These are phyloP conservation scores for Mycena polygramma DNA, from an alignment of 768 basidiomycete genomes.

Conservation along the genomic window DNA sequence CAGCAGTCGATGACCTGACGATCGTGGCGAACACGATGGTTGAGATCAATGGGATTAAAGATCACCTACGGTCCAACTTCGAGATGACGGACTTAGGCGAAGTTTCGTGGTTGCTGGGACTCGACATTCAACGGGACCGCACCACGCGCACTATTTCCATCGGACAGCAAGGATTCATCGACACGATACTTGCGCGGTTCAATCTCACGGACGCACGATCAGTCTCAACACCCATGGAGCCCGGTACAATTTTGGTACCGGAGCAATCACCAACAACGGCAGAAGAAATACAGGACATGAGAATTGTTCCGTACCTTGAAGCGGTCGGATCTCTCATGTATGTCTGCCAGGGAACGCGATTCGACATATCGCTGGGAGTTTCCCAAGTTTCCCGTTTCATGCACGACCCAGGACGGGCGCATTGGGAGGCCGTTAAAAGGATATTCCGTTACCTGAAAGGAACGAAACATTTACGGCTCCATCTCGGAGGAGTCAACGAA, in stretches of 20 bases:
- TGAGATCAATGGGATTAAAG: neutral
- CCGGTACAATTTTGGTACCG: too few relatives aligned
- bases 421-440: neutral
- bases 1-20: conserved; percentile 4
- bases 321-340: too few relatives aligned
- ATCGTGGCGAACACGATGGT: neutral
- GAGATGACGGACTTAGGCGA: neutral
- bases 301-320: too few relatives aligned
- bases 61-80: too few relatives aligned
- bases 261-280: too few relatives aligned
- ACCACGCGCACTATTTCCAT: neutral
- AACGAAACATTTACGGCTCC: neutral
- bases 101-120: neutral
- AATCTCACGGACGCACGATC: too few relatives aligned
- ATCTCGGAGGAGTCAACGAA: too few relatives aligned
- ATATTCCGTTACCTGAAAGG: neutral
- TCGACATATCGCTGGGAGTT: too few relatives aligned
- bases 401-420: too few relatives aligned
- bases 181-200: neutral
- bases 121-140: neutral
- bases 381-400: too few relatives aligned
- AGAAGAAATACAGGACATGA: neutral
- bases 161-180: neutral
- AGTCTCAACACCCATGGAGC: too few relatives aligned
- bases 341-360: too few relatives aligned